phyloP scores from a whole-genome alignment of 2,329 filamentous ascomycete genomes.

The Trichoderma breve region DNA sequence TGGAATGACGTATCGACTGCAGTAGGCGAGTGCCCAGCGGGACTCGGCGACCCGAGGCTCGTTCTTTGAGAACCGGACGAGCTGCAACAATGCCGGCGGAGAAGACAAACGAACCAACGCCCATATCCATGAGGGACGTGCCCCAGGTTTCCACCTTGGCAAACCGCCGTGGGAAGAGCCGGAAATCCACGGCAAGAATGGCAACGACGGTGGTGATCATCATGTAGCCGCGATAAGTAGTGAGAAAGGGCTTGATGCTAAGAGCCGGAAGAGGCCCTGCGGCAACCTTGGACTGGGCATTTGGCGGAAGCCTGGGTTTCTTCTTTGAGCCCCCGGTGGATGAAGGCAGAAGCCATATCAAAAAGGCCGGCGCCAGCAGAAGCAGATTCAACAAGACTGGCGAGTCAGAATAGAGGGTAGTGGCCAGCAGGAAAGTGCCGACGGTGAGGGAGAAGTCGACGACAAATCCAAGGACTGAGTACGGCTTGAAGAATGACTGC shows the following conservation, averaged over 20 bases:
- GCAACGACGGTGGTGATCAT: conserved; percentile 84
- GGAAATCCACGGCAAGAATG: conserved; percentile 96
- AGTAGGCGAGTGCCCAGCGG: conserved; percentile 59
- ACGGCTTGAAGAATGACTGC: conserved; percentile 78
- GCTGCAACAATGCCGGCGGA: conserved; percentile 89
- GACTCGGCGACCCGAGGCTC: conserved; percentile 48
- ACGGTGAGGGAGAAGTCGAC: conserved; percentile 89
- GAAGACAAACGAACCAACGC: conserved; percentile 96
- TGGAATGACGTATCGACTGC: conserved; percentile 71
- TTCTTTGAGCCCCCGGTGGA: conserved; percentile 37
- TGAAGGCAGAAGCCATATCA: conserved; percentile 57
- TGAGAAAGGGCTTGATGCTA: conserved; percentile 87
- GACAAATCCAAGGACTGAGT: conserved; percentile 63
- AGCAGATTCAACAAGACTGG: conserved; percentile 73
- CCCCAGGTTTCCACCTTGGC: conserved; percentile 99
- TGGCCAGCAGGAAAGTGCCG: conserved; percentile 75
- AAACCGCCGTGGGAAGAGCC: conserved; percentile 86
- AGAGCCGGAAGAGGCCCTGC: conserved; percentile 44
- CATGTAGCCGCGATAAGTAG: conserved; percentile 87
- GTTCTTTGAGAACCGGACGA: conserved; percentile 71
- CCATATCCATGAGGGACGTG: conserved; percentile 97
- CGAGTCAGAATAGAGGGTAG: conserved; percentile 76
- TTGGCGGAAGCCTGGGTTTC: conserved; percentile 48
- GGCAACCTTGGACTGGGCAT: conserved; percentile 36
- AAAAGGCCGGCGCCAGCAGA: conserved; percentile 66